Percentiles rank a stretch among this genome's conserved stretches.
These are phyloP conservation scores for Aspergillus sojae DNA, from an alignment of 2,329 filamentous ascomycete genomes.

Conservation along the genomic window DNA sequence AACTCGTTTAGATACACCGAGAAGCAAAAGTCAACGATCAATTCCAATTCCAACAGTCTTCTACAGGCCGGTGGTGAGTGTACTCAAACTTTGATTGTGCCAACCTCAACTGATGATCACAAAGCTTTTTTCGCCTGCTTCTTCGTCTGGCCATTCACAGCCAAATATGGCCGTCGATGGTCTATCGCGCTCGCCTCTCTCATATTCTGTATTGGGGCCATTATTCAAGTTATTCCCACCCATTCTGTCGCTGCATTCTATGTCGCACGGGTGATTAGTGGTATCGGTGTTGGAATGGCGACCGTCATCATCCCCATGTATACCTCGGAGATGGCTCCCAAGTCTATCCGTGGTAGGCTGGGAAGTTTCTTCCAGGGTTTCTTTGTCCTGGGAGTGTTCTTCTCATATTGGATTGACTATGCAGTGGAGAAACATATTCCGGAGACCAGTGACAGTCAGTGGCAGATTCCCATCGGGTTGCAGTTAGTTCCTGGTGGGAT, in stretches of 20 bases:
- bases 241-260: conserved; percentile 51
- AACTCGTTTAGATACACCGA: conserved; percentile 45
- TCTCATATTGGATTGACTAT: conserved; percentile 53
- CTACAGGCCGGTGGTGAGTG: conserved; percentile 49
- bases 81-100: background rate
- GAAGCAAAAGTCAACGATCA: conserved; percentile 42
- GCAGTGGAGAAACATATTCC: conserved; percentile 46
- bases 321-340: conserved; percentile 47
- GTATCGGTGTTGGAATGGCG: conserved; percentile 50
- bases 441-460: conserved; percentile 45
- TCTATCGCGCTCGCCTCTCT: conserved; percentile 48
- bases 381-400: conserved; percentile 40
- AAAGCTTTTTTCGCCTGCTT: conserved; percentile 56
- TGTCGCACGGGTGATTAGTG: conserved; percentile 50
- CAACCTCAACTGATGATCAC: background rate
- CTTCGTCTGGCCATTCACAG: conserved; percentile 50
- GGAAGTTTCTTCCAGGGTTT: conserved; percentile 42
- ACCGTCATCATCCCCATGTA: conserved; percentile 47
- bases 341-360: conserved; percentile 45
- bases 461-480: conserved; percentile 53
- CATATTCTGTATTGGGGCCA: conserved; percentile 41
- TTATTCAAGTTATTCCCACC: conserved; percentile 53
- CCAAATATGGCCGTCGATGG: conserved; percentile 48
- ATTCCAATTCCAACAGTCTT: conserved; percentile 52
- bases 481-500: conserved; percentile 54